Percentiles rank a stretch among this genome's conserved stretches.
phyloP scores from a whole-genome alignment of 148 eudicot species.

The Chenopodium formosanum region DNA sequence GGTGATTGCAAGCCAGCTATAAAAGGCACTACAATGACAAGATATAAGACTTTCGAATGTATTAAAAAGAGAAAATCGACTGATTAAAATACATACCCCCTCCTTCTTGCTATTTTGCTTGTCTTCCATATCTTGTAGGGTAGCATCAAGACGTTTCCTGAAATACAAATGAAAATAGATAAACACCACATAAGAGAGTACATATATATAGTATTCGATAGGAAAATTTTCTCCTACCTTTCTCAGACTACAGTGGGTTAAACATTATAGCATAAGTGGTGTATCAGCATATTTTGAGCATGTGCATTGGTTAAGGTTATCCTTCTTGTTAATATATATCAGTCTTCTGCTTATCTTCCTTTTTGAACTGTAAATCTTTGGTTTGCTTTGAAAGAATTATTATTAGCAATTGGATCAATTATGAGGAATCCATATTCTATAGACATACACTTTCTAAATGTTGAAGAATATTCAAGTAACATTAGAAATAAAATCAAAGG shows the following conservation, averaged over 20 bases:
- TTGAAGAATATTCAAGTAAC: background rate
- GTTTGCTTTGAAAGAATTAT: background rate
- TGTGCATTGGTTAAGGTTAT: background rate
- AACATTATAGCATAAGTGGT: too few relatives aligned
- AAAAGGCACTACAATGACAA: background rate
- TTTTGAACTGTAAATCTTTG: background rate
- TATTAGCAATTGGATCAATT: too few relatives aligned
- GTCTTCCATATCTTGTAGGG: conserved; percentile 86
- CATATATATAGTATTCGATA: background rate
- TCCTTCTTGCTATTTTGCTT: conserved; percentile 96
- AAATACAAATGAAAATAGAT: conserved; percentile 9
- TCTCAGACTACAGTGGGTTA: background rate
- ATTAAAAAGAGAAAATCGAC: background rate
- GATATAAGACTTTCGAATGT: background rate
- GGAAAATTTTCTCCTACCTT: background rate
- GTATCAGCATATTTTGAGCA: background rate
- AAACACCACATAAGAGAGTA: background rate
- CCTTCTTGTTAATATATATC: background rate
- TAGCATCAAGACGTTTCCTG: conserved; percentile 92
- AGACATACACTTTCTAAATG: too few relatives aligned
- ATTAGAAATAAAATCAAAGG: background rate
- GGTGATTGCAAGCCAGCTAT: background rate
- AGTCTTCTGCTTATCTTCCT: background rate
- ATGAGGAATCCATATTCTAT: background rate
- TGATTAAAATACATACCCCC: conserved; percentile 44